Conservation (phyloP, 2,329 filamentous ascomycete species). For the Calonectria honghensis region DNA sequence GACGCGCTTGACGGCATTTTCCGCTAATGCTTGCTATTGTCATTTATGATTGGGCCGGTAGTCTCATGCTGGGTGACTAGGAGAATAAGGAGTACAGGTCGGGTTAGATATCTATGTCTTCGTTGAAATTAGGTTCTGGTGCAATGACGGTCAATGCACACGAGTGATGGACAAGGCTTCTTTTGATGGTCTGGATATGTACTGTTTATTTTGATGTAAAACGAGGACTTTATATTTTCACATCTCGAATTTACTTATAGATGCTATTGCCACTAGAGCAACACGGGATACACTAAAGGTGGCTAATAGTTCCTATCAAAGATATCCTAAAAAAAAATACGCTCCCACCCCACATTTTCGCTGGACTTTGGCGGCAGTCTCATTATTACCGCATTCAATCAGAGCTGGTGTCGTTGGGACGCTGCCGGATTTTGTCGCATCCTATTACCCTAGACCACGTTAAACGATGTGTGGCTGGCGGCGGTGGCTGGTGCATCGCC, state of each 20-base stretch:
- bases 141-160: constrained; percentile 11
- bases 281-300: background rate
- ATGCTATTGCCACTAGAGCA: background rate
- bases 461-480: constrained; percentile 47
- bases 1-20: constrained; percentile 84
- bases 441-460: constrained; percentile 36
- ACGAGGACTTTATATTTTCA: background rate
- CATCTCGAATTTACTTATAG: background rate
- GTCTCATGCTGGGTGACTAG: constrained; percentile 22
- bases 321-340: background rate
- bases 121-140: constrained; percentile 13
- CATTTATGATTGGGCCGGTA: constrained; percentile 14
- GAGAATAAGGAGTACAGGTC: constrained; percentile 26
- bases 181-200: constrained; percentile 4
- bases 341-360: background rate
- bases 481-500: constrained; percentile 49
- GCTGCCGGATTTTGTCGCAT: background rate
- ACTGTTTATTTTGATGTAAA: background rate
- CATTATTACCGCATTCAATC: background rate
- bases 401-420: background rate
- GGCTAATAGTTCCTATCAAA: background rate
- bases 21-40: constrained; percentile 43
- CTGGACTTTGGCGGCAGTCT: background rate
- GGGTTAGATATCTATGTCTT: constrained; percentile 18
- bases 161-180: background rate